phyloP scores from a whole-genome alignment of 1,284 basidiomycete species.

The Psilocybe mexicana region DNA sequence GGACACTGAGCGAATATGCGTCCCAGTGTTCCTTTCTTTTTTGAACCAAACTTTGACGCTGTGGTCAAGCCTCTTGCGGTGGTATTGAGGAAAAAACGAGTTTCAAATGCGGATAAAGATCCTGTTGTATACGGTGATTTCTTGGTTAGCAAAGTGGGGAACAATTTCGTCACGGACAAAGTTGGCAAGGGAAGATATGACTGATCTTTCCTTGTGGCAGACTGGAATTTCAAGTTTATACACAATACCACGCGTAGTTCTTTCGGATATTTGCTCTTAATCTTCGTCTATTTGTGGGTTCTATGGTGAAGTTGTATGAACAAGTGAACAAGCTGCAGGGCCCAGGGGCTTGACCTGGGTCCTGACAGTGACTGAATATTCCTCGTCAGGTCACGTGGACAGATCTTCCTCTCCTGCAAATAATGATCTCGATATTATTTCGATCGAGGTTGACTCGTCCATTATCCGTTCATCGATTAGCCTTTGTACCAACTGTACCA shows the following conservation, averaged over 20 bases:
- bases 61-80: constrained; percentile 59
- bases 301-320: no score
- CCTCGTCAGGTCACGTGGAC: constrained; percentile 28
- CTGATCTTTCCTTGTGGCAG: neutral
- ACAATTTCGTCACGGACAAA: constrained; percentile 53
- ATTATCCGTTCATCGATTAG: constrained; percentile 36
- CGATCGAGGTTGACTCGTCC: constrained; percentile 36
- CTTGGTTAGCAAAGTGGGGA: constrained; percentile 67
- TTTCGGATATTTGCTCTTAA: no score
- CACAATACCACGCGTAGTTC: no score
- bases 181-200: constrained; percentile 21
- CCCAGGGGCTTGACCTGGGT: no score
- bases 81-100: constrained; percentile 41
- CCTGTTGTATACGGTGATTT: constrained; percentile 76
- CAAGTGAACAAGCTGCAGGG: no score
- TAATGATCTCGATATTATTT: constrained; percentile 26
- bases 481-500: constrained; percentile 29
- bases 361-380: no score
- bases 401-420: constrained; percentile 4
- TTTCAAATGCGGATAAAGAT: constrained; percentile 12
- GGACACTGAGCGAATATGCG: constrained; percentile 16
- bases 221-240: no score
- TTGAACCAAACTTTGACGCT: constrained; percentile 80
- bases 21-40: constrained; percentile 78
- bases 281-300: no score